Base-by-base conservation (phyloP, 164 flowering plant species). In the Taxillus chinensis region DNA sequence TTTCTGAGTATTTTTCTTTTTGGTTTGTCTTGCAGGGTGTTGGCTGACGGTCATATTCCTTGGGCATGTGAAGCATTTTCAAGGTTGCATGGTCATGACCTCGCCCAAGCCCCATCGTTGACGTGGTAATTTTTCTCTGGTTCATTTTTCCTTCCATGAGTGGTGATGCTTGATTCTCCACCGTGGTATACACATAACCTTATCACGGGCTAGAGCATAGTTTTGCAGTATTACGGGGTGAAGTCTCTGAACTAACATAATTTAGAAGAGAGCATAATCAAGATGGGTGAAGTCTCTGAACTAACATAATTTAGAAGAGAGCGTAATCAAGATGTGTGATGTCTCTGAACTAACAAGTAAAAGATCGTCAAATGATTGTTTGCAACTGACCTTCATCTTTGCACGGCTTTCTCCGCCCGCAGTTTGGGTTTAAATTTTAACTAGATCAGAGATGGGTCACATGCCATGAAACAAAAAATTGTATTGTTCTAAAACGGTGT, bases 21-120 rank as follows among this genome's bases (percentile, higher is more conserved):
- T 27, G 27, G 27, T 27, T 27, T 27, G 27, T 27, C 27, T 65
- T 62, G 61, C 87, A 93, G 99, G 72, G 96, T 93, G 56, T 66
- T 93, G 54, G 99, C 99, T 39, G 99, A 93, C 75, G 92, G 97
- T 61, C 99, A 90, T 71, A 79, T 89, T 62, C 86, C 97, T 8
- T 93, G 99, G 99, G 97, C 97, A 41, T 93, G 99, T 37, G 91
- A 93, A 60, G 95, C 96, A 64, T 90, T 93, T 66, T 83, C 97
- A 62, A 83, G 73, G 70, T 77, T 89, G 73, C 97, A 93, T 67
- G 90, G 86, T 4, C 70, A 70, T 62, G 86, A 83, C 69, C 77
- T 93, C 65, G 79, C 78, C 54, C 77, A 41, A 51, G 69, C 81
- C 60, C 91, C 91, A 5, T 69, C 92, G 58, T 76, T 90, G 17